Evolutionary conservation across 1,284 basidiomycete species (phyloP).

Genomic region (Malassezia furfur): DNA sequence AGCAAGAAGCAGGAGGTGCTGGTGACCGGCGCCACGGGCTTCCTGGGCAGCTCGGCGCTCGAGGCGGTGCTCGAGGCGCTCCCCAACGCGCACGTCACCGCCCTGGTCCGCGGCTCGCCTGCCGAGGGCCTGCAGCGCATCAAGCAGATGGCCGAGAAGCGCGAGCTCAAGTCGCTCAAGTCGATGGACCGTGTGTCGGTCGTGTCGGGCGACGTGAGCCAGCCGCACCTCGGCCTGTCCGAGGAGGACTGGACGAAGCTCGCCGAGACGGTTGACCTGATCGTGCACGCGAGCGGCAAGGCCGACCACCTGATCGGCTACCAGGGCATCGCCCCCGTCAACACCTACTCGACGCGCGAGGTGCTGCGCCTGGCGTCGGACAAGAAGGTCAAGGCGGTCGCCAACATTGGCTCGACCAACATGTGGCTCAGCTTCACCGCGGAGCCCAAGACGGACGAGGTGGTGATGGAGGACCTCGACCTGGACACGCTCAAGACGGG

Average conservation of each 20-base stretch:
- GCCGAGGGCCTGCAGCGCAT: constrained; percentile 42
- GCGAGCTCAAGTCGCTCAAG: constrained; percentile 9
- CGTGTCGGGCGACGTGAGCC: constrained; percentile 25
- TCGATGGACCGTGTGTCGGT: constrained; percentile 21
- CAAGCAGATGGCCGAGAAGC: constrained; percentile 18
- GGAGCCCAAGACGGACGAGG: constrained; percentile 37
- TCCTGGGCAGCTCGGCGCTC: constrained; percentile 45
- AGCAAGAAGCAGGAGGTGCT: constrained; percentile 37
- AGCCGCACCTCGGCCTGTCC: constrained; percentile 47
- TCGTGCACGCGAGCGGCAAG: constrained; percentile 46
- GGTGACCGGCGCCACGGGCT: constrained; percentile 48
- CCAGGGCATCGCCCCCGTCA: constrained; percentile 43
- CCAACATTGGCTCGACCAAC: constrained; percentile 48
- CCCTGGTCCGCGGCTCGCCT: constrained; percentile 46
- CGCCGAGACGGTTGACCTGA: constrained; percentile 33
- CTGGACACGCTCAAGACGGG: constrained; percentile 30
- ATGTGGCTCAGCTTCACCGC: constrained; percentile 43
- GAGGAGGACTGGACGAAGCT: constrained; percentile 37
- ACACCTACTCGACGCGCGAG: constrained; percentile 48
- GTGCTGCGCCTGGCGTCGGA: constrained; percentile 46
- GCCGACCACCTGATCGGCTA: constrained; percentile 49
- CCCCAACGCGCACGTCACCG: constrained; percentile 40
- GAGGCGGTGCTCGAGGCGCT: constrained; percentile 32
- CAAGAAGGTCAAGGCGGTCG: constrained; percentile 36
- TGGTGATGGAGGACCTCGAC: constrained; percentile 35